Evolutionary conservation across 441 rosid species (phyloP).

Genomic region (Corymbia calophylla): DNA sequence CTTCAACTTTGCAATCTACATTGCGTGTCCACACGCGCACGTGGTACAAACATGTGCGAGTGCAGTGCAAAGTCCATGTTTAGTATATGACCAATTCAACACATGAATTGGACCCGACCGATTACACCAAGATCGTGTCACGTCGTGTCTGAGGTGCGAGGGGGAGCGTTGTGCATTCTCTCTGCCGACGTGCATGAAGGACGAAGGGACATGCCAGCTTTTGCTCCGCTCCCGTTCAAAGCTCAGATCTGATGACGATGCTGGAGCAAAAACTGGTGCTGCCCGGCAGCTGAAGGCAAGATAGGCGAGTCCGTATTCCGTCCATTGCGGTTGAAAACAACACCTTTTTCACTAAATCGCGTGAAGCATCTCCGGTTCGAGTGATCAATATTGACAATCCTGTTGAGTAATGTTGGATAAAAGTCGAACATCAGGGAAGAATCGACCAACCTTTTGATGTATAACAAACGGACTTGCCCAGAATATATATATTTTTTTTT

Average conservation of each 20-base stretch:
- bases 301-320: not conserved
- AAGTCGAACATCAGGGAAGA: too few relatives aligned
- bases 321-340: rapidly evolving
- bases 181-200: not conserved
- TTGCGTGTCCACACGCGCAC: not conserved
- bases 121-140: not conserved
- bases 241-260: not conserved
- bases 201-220: rapidly evolving
- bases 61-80: not conserved
- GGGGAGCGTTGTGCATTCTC: not conserved
- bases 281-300: not conserved
- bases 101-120: not conserved
- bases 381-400: too few relatives aligned
- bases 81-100: not conserved
- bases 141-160: not conserved
- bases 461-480: too few relatives aligned
- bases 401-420: too few relatives aligned
- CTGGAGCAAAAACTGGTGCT: rapidly evolving
- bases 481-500: too few relatives aligned
- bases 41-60: not conserved
- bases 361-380: not conserved
- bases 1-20: not conserved
- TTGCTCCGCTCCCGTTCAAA: not conserved
- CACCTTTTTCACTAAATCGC: not conserved
- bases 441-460: too few relatives aligned